Conservation (phyloP, 352 stramenopile species). For the Globisporangium okanoganense region DNA sequence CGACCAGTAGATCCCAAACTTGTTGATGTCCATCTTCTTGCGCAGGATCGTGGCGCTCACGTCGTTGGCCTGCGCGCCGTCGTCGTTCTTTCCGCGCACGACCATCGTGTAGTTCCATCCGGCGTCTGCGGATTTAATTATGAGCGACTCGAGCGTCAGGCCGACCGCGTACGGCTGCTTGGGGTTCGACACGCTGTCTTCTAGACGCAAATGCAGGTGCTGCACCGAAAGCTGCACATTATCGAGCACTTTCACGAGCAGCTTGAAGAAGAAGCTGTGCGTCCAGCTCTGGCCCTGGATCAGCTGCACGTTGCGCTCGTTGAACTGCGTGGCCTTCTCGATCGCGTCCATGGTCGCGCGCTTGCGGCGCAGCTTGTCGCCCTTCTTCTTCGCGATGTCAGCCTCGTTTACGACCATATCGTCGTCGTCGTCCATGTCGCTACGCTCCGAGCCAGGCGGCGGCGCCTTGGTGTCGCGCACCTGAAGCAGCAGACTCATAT, state of each 20-base stretch:
- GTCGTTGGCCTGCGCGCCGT: conserved; percentile 4
- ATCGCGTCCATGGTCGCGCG: conserved; percentile 73
- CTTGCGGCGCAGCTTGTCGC: conserved; percentile 61
- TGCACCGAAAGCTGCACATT: conserved; percentile 83
- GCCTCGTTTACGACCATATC: conserved; percentile 1
- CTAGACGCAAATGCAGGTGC: conserved; percentile 68
- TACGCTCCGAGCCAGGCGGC: conserved; percentile 4
- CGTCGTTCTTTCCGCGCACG: conserved; percentile 31
- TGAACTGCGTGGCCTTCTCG: conserved; percentile 69
- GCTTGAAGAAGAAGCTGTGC: conserved; percentile 75
- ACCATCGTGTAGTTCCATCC: conserved; percentile 85
- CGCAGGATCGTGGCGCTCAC: conserved; percentile 41
- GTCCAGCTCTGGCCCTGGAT: conserved; percentile 38
- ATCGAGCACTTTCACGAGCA: conserved; percentile 77
- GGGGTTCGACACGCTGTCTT: conserved; percentile 56
- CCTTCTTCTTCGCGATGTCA: conserved; percentile 19
- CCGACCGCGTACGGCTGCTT: conserved; percentile 52
- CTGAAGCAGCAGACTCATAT: conserved; percentile 67
- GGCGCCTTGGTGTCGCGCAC: conserved; percentile 32
- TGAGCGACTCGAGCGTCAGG: conserved; percentile 72
- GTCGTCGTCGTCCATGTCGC: background rate
- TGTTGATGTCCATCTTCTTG: conserved; percentile 83
- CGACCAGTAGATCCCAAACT: conserved; percentile 80
- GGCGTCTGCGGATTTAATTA: conserved; percentile 79
- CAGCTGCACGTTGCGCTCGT: conserved; percentile 33